A percentile compares a stretch with the other conserved stretches of the same genome.
These are phyloP conservation scores for Pseudevernia furfuracea DNA, from an alignment of 495 filamentous ascomycete genomes.

Conservation along the genomic window DNA sequence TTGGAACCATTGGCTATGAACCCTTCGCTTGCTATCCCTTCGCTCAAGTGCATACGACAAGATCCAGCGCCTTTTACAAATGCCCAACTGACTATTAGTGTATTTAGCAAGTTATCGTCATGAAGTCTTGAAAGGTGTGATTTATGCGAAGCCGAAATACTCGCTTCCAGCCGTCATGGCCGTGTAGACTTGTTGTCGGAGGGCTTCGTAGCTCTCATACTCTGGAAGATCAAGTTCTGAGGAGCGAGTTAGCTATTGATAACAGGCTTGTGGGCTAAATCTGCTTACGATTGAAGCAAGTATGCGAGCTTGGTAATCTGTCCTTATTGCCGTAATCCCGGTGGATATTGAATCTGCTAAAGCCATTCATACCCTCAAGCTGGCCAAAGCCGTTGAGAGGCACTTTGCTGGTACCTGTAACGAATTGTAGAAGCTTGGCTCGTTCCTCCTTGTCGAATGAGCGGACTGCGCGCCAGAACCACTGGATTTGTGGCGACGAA, in stretches of 20 bases:
- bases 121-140: background rate
- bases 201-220: conserved; percentile 90
- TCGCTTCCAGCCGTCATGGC: conserved; percentile 94
- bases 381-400: conserved; percentile 99
- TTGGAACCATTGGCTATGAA: background rate
- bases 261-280: conserved; percentile 1
- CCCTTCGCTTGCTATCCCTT: conserved; percentile 5
- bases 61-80: conserved; percentile 16
- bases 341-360: conserved; percentile 97
- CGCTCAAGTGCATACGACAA: conserved; percentile 12
- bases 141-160: conserved; percentile 95
- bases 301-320: conserved; percentile 90
- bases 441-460: conserved; percentile 99
- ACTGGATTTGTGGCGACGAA: conserved; percentile 93
- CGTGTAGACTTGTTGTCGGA: conserved; percentile 80
- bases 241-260: conserved; percentile 31
- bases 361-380: conserved; percentile 97
- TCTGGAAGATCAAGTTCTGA: conserved; percentile 97
- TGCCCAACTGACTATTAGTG: conserved; percentile 9
- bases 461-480: conserved; percentile 98
- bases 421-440: conserved; percentile 95
- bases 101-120: conserved; percentile 8
- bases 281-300: conserved; percentile 95
- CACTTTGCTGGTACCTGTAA: conserved; percentile 97
- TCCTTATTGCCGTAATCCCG: conserved; percentile 98